Percentiles rank a stretch among this genome's conserved stretches.
Conservation (phyloP, 371 early-diverging fungal species). For the Entomophthora muscae region DNA sequence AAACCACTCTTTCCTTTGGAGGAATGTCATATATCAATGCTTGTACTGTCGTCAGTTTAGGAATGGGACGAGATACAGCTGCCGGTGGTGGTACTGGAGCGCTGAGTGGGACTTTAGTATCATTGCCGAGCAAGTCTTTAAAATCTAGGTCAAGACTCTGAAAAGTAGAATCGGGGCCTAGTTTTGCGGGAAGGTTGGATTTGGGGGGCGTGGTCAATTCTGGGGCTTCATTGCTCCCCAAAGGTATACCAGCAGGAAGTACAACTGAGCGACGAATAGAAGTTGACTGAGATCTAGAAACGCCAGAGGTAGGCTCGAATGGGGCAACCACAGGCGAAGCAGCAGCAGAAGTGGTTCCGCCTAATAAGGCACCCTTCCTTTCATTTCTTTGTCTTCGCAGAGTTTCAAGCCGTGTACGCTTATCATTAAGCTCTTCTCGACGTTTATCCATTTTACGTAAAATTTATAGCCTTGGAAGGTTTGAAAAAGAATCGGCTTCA, state of each 20-base stretch:
- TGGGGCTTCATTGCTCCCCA: background rate
- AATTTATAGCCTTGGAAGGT: too few species aligned
- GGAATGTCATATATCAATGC: conserved; percentile 63
- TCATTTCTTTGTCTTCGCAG: conserved; percentile 69
- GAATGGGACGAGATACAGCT: conserved; percentile 16
- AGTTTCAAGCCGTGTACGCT: conserved; percentile 76
- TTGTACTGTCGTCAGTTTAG: conserved; percentile 40
- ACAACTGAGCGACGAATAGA: background rate
- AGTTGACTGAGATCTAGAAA: background rate
- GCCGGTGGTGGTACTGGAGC: conserved; percentile 7
- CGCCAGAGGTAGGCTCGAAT: background rate
- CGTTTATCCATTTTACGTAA: conserved; percentile 58
- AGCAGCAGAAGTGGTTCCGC: conserved; percentile 9
- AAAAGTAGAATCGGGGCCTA: background rate
- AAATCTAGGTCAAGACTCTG: background rate
- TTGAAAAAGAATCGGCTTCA: too few species aligned
- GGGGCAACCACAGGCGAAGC: background rate
- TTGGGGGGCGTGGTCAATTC: background rate
- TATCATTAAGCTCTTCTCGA: conserved; percentile 74
- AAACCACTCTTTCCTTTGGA: conserved; percentile 74
- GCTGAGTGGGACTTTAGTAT: background rate
- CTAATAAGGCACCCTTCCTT: conserved; percentile 36
- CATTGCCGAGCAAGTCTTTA: background rate
- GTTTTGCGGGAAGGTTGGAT: background rate
- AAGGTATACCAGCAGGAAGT: conserved; percentile 4